Evolutionary conservation across 805 yeast species (phyloP), one percentile per base, ranked within the genome.

Genomic region (Yarrowia divulgata): DNA sequence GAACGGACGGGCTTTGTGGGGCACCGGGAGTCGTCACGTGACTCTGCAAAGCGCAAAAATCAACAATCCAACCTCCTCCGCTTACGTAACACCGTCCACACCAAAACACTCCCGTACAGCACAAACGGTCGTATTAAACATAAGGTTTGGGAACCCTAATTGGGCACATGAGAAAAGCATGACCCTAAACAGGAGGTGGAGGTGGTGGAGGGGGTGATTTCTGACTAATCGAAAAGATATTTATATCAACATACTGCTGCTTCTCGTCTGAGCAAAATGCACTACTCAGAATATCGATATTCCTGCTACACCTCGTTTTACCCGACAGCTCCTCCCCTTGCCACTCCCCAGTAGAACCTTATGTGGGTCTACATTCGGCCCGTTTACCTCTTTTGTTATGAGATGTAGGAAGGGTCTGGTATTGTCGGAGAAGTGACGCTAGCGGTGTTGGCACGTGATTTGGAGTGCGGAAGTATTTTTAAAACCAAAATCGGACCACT

Each of bases 131-230:
- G 64, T 42, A 43, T 57, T 57, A 57, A 42, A 57, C 64, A 57
- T 40, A 57, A 57, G 49, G 64, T 57, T 57, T 42, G 6, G n/a
- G 19, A 57, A 57, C 64, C 64, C 60, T 57, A 57, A 57, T 57
- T 57, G 64, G 64, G 60, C 60, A 57, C 64, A 57, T 57, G 64
- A 43, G 64, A 34, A 57, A 57, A 57, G 64, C 49, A 57, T 57
- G 64, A 57, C 64, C 64, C 37, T 40, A 57, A 57, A 32, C 48
- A 42, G 49, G 49, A 57, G 49, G 32, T 32, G 54, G 16, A 14
- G 48, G 18, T 45, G 12, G 32, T 10, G 13, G 8, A 3, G 18
- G 8, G n/a, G 45, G 18, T n/a, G n/a, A n/a, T n/a, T n/a, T n/a
- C n/a, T n/a, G n/a, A n/a, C n/a, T n/a, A n/a, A n/a, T n/a, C n/a